Evolutionary conservation across 805 yeast species (phyloP).

Genomic region (Kodamaea jinghongensis): DNA sequence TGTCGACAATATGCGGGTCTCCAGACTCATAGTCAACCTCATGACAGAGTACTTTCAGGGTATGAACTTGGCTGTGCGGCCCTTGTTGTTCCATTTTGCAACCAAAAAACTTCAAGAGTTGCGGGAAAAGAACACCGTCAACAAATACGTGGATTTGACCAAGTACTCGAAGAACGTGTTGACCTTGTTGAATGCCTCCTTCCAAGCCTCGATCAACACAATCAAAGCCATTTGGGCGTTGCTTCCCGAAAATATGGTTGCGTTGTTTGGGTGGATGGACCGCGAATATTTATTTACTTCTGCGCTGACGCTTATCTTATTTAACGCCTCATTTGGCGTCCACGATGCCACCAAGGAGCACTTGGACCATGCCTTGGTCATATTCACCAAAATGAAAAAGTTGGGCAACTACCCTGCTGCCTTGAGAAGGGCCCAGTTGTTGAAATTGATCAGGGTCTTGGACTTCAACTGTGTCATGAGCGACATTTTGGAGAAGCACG

Average conservation of each 20-base stretch:
- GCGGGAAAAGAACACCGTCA: slow-evolving; percentile 36
- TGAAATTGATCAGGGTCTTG: slow-evolving; percentile 60
- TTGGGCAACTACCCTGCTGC: slow-evolving; percentile 82
- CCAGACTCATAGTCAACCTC: slow-evolving; percentile 67
- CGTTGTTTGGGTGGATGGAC: slow-evolving; percentile 84
- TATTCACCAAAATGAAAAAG: slow-evolving; percentile 72
- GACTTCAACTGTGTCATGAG: slow-evolving; percentile 68
- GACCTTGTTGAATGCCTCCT: slow-evolving; percentile 69
- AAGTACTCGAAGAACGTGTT: slow-evolving; percentile 65
- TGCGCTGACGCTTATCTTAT: slow-evolving; percentile 67
- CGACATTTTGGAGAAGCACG: slow-evolving; percentile 55
- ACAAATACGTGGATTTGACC: slow-evolving; percentile 61
- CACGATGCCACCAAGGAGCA: slow-evolving; percentile 72
- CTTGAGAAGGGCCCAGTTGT: slow-evolving; percentile 64
- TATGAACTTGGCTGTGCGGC: slow-evolving; percentile 73
- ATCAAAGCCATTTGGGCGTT: slow-evolving; percentile 72
- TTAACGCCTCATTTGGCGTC: slow-evolving; percentile 78
- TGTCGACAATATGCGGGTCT: slow-evolving; percentile 50
- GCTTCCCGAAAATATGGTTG: slow-evolving; percentile 77
- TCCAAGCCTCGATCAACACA: slow-evolving; percentile 77
- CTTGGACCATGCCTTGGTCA: slow-evolving; percentile 65
- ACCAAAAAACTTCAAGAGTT: slow-evolving; percentile 57
- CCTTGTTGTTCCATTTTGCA: slow-evolving; percentile 72
- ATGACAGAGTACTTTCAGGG: slow-evolving; percentile 86
- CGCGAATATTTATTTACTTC: slow-evolving; percentile 77